A percentile compares a stretch with the other conserved stretches of the same genome.
phyloP scores from a whole-genome alignment of 306 rosid genomes.

The apple (Malus domestica) region ASM211411v1 NC_041801.1:12084001-12084500 shows the following conservation, averaged over 20 bases:
- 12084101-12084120: slow-evolving; percentile 37
- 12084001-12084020: slow-evolving; percentile 29
- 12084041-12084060: slow-evolving; percentile 26
- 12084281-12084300: slow-evolving; percentile 29
- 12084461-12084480: slow-evolving; percentile 41
- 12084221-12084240: slow-evolving; percentile 36
- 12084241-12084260: slow-evolving; percentile 27
- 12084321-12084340: slow-evolving; percentile 19
- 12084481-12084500: slow-evolving; percentile 46
- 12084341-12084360: slow-evolving; percentile 18
- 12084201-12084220: slow-evolving; percentile 40
- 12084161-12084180: slow-evolving; percentile 10
- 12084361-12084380: slow-evolving; percentile 30
- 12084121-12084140: slow-evolving; percentile 29
- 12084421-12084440: slow-evolving; percentile 19
- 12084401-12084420: slow-evolving; percentile 36
- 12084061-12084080: slow-evolving; percentile 20
- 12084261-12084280: slow-evolving; percentile 40
- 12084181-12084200: slow-evolving; percentile 21
- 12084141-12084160: slow-evolving; percentile 12
- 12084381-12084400: slow-evolving; percentile 28
- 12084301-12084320: slow-evolving; percentile 18
- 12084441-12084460: slow-evolving; percentile 38
- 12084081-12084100: slow-evolving; percentile 34
- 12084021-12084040: slow-evolving; percentile 22